Evolutionary conservation across 345 rosid species (phyloP), one percentile per base, ranked within the genome.

Genomic region (Brassica cretica): DNA sequence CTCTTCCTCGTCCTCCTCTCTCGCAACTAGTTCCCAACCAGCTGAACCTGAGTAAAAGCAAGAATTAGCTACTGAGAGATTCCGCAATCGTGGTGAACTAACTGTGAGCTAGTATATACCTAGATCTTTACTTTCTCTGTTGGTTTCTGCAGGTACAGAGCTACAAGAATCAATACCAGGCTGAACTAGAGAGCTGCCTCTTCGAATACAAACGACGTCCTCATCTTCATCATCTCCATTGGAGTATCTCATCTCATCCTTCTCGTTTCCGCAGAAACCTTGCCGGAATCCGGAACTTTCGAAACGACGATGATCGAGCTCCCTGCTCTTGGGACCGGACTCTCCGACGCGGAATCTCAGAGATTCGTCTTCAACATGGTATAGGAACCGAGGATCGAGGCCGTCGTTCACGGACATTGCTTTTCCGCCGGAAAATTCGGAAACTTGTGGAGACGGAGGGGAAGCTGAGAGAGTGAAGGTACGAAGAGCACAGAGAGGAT

Each of bases 251-350:
- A 18, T 84, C 68, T 75, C 76, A 27, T 76, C 51, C 11, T 75
- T 74, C 39, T 79, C 73, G 10, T 75, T 65, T 11, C 60, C 29
- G 4, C 74, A 64, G 69, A 53, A 70, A 73, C 71, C 71, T 61
- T 82, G 62, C 78, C 78, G 85, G 64, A 82, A 77, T 64, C 80
- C 69, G 68, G 87, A 88, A 67, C 67, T 72, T 66, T 62, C 76
- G 70, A 90, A 91, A 77, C 37, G 86, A 10, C 93, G 86, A 71
- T 84, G 86, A 71, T 87, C 86, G 55, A 90, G 89, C 46, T 89
- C 90, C 16, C 89, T 79, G 66, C 84, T 82, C 81, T 87, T 87
- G 18, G 83, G 71, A 9, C 25, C 75, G 19, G 91, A 84, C 39
- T 84, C 94, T 49, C 77, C 85, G 3, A 30, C 75, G 30, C 82